Conservation (phyloP, 345 rosid genomes). For the Populus ilicifolia region DNA sequence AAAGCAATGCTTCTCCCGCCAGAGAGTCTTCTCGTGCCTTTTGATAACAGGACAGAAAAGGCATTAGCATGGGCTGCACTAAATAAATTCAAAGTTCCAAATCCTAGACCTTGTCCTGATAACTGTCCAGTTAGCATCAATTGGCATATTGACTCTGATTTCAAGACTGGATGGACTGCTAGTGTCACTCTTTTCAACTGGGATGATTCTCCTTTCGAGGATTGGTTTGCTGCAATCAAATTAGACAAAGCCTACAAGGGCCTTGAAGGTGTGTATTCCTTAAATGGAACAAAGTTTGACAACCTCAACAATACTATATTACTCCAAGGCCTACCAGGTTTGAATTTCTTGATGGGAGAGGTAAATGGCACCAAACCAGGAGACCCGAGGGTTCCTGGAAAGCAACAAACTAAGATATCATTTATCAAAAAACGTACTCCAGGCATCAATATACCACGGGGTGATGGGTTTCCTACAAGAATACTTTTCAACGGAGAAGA, state of each 20-base stretch:
- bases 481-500: constrained; percentile 89
- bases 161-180: constrained; percentile 73
- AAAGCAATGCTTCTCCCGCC: constrained; percentile 66
- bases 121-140: constrained; percentile 93
- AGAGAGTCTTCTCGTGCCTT: constrained; percentile 73
- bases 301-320: constrained; percentile 49
- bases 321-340: constrained; percentile 61
- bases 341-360: constrained; percentile 64
- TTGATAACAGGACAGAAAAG: constrained; percentile 60
- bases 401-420: constrained; percentile 85
- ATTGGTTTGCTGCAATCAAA: constrained; percentile 70
- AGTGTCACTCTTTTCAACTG: constrained; percentile 81
- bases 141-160: constrained; percentile 80
- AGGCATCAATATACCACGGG: constrained; percentile 40
- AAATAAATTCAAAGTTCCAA: constrained; percentile 46
- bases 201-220: constrained; percentile 50
- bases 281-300: constrained; percentile 63
- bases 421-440: constrained; percentile 54
- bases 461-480: constrained; percentile 77
- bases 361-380: constrained; percentile 46
- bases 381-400: constrained; percentile 71
- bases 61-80: constrained; percentile 74
- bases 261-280: constrained; percentile 70
- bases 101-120: constrained; percentile 76
- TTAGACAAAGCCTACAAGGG: constrained; percentile 59